phyloP scores from a whole-genome alignment of 768 basidiomycete species.

The Amyloporia xantha region DNA sequence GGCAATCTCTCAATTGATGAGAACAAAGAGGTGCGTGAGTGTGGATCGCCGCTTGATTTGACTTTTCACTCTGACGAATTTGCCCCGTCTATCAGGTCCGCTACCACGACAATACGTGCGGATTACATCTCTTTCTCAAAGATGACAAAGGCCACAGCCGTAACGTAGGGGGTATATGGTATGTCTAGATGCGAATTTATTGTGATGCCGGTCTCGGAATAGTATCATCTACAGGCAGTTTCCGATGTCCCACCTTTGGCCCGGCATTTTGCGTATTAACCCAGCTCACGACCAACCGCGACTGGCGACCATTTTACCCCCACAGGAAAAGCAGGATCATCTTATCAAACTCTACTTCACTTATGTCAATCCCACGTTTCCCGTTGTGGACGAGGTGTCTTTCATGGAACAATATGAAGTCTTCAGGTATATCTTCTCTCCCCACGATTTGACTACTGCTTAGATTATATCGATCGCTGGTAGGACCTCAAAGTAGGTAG shows the following conservation, averaged over 20 bases:
- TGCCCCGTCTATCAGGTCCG: slow-evolving; percentile 46
- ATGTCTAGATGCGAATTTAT: background rate
- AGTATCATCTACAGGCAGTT: slow-evolving; percentile 17
- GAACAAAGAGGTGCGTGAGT: slow-evolving; percentile 64
- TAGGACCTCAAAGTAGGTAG: background rate
- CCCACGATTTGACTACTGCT: background rate
- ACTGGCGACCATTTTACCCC: slow-evolving; percentile 46
- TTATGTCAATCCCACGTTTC: slow-evolving; percentile 77
- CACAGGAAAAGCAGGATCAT: slow-evolving; percentile 56
- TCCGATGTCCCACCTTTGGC: slow-evolving; percentile 75
- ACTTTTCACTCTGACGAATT: background rate
- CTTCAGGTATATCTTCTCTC: background rate
- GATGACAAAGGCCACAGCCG: slow-evolving; percentile 66
- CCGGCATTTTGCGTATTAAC: slow-evolving; percentile 22
- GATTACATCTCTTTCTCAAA: slow-evolving; percentile 62
- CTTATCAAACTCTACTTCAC: slow-evolving; percentile 73
- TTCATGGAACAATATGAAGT: slow-evolving; percentile 53
- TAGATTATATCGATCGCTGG: slow-evolving; percentile 5
- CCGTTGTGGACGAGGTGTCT: slow-evolving; percentile 62
- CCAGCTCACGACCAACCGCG: background rate
- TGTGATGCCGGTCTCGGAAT: background rate
- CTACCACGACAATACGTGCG: slow-evolving; percentile 74
- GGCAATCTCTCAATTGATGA: slow-evolving; percentile 73
- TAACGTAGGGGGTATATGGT: slow-evolving; percentile 36
- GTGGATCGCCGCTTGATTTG: background rate